Evolutionary conservation across 306 rosid genomes (phyloP), one percentile per base, ranked within the genome.

Genomic region (Vicia faba): DNA sequence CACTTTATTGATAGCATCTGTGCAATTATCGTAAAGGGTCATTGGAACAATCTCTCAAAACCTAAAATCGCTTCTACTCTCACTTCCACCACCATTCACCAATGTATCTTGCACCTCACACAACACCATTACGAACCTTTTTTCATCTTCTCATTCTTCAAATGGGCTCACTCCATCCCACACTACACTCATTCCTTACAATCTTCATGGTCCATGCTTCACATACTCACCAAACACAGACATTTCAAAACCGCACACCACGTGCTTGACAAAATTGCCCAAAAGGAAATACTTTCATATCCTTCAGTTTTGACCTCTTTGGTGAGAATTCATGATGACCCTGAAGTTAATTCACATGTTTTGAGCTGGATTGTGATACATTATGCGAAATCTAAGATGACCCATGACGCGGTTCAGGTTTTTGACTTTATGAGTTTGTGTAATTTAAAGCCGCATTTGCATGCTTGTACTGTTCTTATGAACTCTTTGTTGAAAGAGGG

Each of bases 341-440:
- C 73, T 0, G 89, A 85, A 70, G 88, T 78, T 48, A 86, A 81
- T 82, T 81, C 96, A 0, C 98, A 92, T 19, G 80, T 92, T 64
- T 81, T 92, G 85, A 92, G 98, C 64, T 89, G 96, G 96, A 87
- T 92, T 55, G 82, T 92, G 72, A 87, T 87, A 41, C 68, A 56
- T 75, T 89, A 81, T 66, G 84, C 85, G 0, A 82, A 82, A 56
- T 83, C 64, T 8, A 87, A 76, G 88, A 75, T 81, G 95, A 78
- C 75, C 68, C 82, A 81, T 18, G 95, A 89, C 45, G 95, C 98
- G 44, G 56, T 86, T 67, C 89, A 86, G 65, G 96, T 92, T 64
- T 80, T 89, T 39, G 96, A 83, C 76, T 84, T 78, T 66, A 89
- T 92, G 96, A 82, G 82, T 77, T 56, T 76, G 13, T 83, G 29